phyloP scores from a whole-genome alignment of 257 asterid genomes.

The Lantana camara region DNA sequence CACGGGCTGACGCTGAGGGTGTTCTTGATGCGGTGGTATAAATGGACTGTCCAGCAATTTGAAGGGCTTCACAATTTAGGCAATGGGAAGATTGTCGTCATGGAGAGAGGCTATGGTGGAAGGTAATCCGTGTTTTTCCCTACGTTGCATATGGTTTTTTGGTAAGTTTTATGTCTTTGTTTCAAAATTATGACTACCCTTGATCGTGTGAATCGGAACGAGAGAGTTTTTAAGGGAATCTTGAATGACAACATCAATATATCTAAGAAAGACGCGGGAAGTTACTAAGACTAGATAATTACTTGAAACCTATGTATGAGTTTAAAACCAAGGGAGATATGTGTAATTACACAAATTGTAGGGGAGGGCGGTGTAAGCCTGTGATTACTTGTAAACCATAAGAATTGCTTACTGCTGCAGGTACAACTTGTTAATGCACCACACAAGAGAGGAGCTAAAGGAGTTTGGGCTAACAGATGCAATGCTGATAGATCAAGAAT shows the following conservation, averaged over 20 bases:
- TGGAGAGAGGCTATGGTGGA: constrained; percentile 91
- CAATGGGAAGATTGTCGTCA: constrained; percentile 56
- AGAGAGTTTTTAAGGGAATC: no score
- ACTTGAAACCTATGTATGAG: no score
- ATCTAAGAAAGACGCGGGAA: no score
- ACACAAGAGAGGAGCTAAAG: constrained; percentile 56
- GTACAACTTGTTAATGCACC: constrained; percentile 73
- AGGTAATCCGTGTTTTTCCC: constrained; percentile 38
- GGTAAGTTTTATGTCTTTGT: no score
- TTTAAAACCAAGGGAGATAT: no score
- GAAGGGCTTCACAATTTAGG: constrained; percentile 70
- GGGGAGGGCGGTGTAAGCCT: no score
- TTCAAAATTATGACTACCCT: no score
- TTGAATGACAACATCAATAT: no score
- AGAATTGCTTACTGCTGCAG: constrained; percentile 39
- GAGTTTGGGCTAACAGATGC: constrained; percentile 64
- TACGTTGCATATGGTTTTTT: no score
- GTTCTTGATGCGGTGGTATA: constrained; percentile 63
- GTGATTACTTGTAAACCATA: neutral
- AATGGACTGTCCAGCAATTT: constrained; percentile 80
- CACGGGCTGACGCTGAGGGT: constrained; percentile 33
- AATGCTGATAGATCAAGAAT: constrained; percentile 77
- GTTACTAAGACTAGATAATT: no score
- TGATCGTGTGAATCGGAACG: no score
- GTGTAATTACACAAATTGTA: no score